phyloP scores from a whole-genome alignment of 1,139 yeast species.

The Tardiomyces blankii region DNA sequence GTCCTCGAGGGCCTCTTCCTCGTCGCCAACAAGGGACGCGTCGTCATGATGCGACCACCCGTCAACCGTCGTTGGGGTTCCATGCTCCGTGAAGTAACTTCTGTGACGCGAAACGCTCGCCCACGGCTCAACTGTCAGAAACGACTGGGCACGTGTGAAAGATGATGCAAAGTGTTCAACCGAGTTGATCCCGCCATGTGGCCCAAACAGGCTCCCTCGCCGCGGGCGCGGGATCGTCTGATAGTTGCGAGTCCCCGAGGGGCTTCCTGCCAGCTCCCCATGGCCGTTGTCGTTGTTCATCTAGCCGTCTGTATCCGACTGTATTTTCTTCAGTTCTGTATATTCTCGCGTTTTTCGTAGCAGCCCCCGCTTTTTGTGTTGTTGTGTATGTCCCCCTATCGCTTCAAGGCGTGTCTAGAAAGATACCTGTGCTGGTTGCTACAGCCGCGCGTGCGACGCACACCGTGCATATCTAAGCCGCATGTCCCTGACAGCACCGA shows the following conservation, averaged over 20 bases:
- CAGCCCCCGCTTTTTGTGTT: too few relatives aligned
- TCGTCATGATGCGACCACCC: conserved; percentile 11
- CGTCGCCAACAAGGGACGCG: conserved; percentile 10
- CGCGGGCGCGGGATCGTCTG: not conserved
- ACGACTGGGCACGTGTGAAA: conserved; percentile 65
- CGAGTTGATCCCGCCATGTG: conserved; percentile 37
- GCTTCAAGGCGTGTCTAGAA: too few relatives aligned
- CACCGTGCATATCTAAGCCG: too few relatives aligned
- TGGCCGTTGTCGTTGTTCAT: too few relatives aligned
- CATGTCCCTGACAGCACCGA: too few relatives aligned
- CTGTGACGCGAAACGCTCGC: conserved; percentile 30
- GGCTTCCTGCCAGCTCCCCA: too few relatives aligned
- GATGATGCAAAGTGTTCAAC: conserved; percentile 72
- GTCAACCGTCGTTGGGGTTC: conserved; percentile 2
- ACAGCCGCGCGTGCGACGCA: too few relatives aligned
- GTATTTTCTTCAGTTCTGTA: too few relatives aligned
- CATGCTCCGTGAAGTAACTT: conserved; percentile 30
- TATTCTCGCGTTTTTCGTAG: too few relatives aligned
- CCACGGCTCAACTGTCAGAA: conserved; percentile 42
- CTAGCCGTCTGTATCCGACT: too few relatives aligned
- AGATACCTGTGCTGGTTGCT: too few relatives aligned
- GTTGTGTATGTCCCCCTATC: too few relatives aligned
- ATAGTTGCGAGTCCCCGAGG: not conserved
- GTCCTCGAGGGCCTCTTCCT: conserved; percentile 13
- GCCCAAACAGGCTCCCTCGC: not conserved